These are phyloP conservation scores for Yamadazyma pseudoaaseri DNA, from an alignment of 1,139 yeast species.

Conservation along the genomic window DNA sequence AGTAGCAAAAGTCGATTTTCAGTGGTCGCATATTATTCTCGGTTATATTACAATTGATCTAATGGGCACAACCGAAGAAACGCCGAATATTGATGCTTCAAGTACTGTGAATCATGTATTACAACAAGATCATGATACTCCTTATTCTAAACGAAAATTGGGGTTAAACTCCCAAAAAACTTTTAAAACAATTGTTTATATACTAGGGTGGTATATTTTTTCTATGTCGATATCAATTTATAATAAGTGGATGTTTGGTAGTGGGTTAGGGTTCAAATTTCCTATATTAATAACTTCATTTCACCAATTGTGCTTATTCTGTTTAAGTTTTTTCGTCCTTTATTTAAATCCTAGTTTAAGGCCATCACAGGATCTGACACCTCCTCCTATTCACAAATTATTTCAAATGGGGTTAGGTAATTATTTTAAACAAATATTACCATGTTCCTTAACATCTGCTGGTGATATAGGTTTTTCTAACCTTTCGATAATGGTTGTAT, in stretches of 20 bases:
- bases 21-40: too few relatives aligned
- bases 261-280: slow-evolving; percentile 68
- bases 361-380: slow-evolving; percentile 22
- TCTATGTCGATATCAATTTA: slow-evolving; percentile 81
- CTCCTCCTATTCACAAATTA: slow-evolving; percentile 44
- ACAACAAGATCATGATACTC: too few relatives aligned
- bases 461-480: slow-evolving; percentile 95
- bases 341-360: slow-evolving; percentile 48
- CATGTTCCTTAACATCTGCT: slow-evolving; percentile 85
- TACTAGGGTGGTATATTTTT: slow-evolving; percentile 52
- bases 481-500: slow-evolving; percentile 72
- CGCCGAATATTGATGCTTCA: too few relatives aligned
- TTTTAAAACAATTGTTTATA: slow-evolving; percentile 28
- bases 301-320: slow-evolving; percentile 75
- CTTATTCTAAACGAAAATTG: too few relatives aligned
- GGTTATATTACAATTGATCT: too few relatives aligned
- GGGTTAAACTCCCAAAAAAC: too few relatives aligned
- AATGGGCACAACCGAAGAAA: too few relatives aligned
- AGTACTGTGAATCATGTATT: too few relatives aligned
- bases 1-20: too few relatives aligned
- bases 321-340: slow-evolving; percentile 44
- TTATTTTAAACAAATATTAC: slow-evolving; percentile 62
- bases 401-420: slow-evolving; percentile 19
- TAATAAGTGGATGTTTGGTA: slow-evolving; percentile 96
- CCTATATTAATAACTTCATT: slow-evolving; percentile 83